Percentiles rank a stretch among this genome's conserved stretches.
phyloP scores from a whole-genome alignment of 352 stramenopile species.

The Elongisporangium anandrum region DNA sequence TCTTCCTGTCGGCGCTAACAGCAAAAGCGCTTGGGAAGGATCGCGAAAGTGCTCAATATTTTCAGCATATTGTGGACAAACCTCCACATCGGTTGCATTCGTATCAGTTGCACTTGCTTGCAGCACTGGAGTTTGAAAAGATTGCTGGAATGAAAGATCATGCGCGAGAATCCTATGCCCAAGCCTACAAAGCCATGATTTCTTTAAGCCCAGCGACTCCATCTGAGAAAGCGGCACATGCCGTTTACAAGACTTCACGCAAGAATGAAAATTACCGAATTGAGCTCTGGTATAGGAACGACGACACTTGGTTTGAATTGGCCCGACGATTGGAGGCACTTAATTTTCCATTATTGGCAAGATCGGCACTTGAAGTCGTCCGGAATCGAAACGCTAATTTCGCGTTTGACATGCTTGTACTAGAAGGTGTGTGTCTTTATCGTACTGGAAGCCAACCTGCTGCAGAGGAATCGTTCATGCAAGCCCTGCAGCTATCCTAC shows the following conservation, averaged over 20 bases:
- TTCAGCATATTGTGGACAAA: constrained; percentile 59
- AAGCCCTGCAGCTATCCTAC: constrained; percentile 39
- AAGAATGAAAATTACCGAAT: constrained; percentile 58
- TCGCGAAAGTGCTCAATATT: constrained; percentile 64
- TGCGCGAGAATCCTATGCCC: constrained; percentile 36
- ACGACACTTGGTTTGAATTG: constrained; percentile 57
- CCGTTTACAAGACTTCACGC: constrained; percentile 54
- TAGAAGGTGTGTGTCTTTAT: constrained; percentile 36
- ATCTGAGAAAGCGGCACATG: constrained; percentile 55
- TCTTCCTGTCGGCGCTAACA: constrained; percentile 62
- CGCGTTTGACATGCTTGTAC: constrained; percentile 24
- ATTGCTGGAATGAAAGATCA: constrained; percentile 34
- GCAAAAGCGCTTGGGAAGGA: constrained; percentile 49
- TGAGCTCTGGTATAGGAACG: constrained; percentile 50
- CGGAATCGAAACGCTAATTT: constrained; percentile 10
- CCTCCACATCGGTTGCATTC: constrained; percentile 38
- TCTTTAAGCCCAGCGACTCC: constrained; percentile 28
- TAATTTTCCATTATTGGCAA: constrained; percentile 27
- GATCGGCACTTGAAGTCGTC: constrained; percentile 19
- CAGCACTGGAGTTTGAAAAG: constrained; percentile 45
- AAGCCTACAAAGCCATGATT: constrained; percentile 61
- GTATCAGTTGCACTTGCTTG: constrained; percentile 58
- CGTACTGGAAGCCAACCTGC: constrained; percentile 25
- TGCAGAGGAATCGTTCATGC: constrained; percentile 22
- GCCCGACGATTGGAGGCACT: constrained; percentile 31